Base-by-base conservation (phyloP, 768 basidiomycete genomes). In the Trametes cingulata region DNA sequence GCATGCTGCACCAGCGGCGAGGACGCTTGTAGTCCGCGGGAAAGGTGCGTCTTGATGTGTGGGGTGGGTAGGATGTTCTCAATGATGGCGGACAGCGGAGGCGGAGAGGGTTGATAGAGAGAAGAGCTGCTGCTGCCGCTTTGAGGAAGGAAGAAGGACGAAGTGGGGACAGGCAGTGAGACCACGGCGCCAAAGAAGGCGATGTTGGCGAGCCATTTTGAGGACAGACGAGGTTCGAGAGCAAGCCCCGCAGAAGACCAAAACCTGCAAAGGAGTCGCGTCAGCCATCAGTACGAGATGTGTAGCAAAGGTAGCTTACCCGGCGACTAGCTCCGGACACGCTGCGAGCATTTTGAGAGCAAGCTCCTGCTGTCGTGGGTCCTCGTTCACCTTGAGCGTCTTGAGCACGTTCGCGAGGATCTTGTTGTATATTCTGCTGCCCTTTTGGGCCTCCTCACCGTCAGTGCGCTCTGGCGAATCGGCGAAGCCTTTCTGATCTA, bases 121-220 rank as follows among this genome's bases (percentile, higher is more conserved):
- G 74, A 70, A 25, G 69, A 64, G 29, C 56, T 56, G 7, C 69
- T 64, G 60, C 52, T 61, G 6, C 71, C 68, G 46, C 61, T 60
- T 45, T 64, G 49, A 8, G 79, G 75, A 15, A 89, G 77, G 59
- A 84, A 74, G 69, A 95, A 94, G 0, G 83, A 82, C 0, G 76
- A 65, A 0, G 76, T 65, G 0, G 95, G 93, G 1, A 94, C 75
- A 0, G 91, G 85, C 0, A 94, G 80, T 0, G 90, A 88, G 51
- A 97, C 80, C 53, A 98, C 81, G 8, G 80, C 79, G 2, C 88
- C 91, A 40, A 92, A 84, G 68, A 95, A 90, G 5, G 91, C 79
- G 64, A 97, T 86, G 58, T 94, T 96, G 0, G 89, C 84, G 33
- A 98, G 86, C 95, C 96, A 98, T 69, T 88, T 89, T 0, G 90